phyloP scores from a whole-genome alignment of 352 stramenopile genomes.

The Albugo candida region DNA sequence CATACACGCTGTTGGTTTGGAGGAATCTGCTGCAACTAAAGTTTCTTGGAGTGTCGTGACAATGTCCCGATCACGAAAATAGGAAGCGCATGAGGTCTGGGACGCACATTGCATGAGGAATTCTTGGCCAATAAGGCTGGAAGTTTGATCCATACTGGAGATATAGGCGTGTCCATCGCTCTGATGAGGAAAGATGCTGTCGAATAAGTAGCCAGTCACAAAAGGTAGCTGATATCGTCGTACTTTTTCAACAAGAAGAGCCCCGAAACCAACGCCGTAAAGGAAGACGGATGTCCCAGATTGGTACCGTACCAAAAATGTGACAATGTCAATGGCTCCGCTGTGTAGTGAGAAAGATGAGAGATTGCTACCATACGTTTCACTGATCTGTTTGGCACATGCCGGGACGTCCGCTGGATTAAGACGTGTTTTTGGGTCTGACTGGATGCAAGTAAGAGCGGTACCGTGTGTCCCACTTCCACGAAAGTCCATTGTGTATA shows the following conservation, averaged over 20 bases:
- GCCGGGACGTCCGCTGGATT: neutral
- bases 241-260: constrained; percentile 32
- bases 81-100: too few species aligned
- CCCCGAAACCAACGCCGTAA: constrained; percentile 54
- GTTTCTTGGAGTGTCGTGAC: too few species aligned
- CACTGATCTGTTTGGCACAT: constrained; percentile 8
- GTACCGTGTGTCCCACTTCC: constrained; percentile 22
- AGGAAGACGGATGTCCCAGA: constrained; percentile 22
- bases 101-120: too few species aligned
- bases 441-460: constrained; percentile 16
- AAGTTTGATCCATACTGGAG: too few species aligned
- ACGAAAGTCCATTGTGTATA: constrained; percentile 38
- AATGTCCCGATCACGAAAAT: too few species aligned
- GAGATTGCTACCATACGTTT: constrained; percentile 12
- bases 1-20: too few species aligned
- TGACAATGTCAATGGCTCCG: constrained; percentile 32
- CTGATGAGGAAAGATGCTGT: too few species aligned
- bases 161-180: too few species aligned
- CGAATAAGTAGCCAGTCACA: too few species aligned
- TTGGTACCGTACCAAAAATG: constrained; percentile 26
- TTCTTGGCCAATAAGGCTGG: too few species aligned
- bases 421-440: neutral
- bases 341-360: constrained; percentile 42
- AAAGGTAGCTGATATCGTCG: too few species aligned
- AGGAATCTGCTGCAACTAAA: too few species aligned